These are phyloP conservation scores for Sideroxylon spinosum DNA, from an alignment of 179 eudicot species.

Conservation along the genomic window DNA sequence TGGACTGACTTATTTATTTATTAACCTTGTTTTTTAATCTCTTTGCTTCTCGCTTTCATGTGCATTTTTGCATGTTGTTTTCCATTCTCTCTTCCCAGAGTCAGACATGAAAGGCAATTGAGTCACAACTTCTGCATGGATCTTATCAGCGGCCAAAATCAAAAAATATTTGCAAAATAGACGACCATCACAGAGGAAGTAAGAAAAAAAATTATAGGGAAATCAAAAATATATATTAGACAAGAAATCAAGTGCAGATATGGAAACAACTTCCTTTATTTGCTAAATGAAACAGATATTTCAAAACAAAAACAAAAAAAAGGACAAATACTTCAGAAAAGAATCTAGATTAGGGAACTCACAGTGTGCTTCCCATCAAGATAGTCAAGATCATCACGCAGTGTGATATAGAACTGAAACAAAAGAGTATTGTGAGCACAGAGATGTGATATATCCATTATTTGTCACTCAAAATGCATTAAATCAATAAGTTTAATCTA, in stretches of 20 bases:
- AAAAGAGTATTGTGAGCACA: slow-evolving; percentile 18
- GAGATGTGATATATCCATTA: not conserved
- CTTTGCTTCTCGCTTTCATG: not conserved
- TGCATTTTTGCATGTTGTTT: too few relatives aligned
- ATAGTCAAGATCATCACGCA: slow-evolving; percentile 87
- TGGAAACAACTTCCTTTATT: not conserved
- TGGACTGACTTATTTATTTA: not conserved
- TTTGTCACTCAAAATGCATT: slow-evolving; percentile 6
- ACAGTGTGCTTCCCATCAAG: slow-evolving; percentile 96
- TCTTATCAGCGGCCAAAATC: too few relatives aligned
- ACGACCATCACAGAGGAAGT: not conserved
- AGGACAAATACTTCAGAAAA: not conserved
- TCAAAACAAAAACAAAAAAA: not conserved
- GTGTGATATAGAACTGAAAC: slow-evolving; percentile 82
- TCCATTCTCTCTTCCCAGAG: too few relatives aligned
- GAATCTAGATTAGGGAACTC: slow-evolving; percentile 31
- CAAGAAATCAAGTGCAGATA: not conserved
- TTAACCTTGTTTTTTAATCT: slow-evolving; percentile 1
- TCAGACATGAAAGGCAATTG: not conserved
- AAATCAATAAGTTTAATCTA: not conserved
- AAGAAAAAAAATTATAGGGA: too few relatives aligned
- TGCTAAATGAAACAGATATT: slow-evolving; percentile 3
- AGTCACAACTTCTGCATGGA: slow-evolving; percentile 4
- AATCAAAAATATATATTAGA: too few relatives aligned
- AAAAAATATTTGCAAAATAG: not conserved